Base-by-base conservation (phyloP, 257 asterid genomes). In the Misopates orontium region DNA sequence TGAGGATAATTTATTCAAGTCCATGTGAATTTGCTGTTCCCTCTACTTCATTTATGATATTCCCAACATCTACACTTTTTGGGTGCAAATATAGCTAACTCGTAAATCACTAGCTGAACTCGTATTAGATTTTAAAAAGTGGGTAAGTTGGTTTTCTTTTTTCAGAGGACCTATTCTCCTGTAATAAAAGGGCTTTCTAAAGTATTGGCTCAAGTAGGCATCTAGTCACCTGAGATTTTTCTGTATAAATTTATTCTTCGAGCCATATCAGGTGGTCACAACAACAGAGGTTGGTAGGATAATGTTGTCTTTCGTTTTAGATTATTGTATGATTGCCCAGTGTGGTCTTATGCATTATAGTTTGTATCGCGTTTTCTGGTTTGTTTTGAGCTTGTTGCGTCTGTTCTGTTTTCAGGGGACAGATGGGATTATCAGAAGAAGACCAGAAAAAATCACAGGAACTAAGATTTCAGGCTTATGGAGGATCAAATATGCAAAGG, bases 391-490 rank as follows among this genome's bases (percentile, higher is more conserved):
- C 69, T 45, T 57, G 54, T 56, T 40, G 57, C 56, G 44, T 54
- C 49, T 72, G 31, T 55, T 72, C 67, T 60, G 31, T 67, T 55
- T 58, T 59, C 80, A 94, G 99, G 90, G 98, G 99, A 58, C 96
- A 86, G 81, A 94, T 94, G 96, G 99, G 98, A 75, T 80, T 94
- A 68, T 79, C 96, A 0, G 96, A 83, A 71, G 95, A 86, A 54
- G 96, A 90, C 42, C 99, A 94, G 77, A 88, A 68, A 75, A 74
- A 76, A 62, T 76, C 84, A 12, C 97, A 82, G 74, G 86, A 80
- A 66, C 70, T 67, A 58, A 79, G 95, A 80, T 73, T 79, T 54
- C 83, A 74, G 77, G 75, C 66, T 36, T 51, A 75, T 20, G 91
- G 90, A 44, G 82, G 73, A 48, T 36, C 63, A 51, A 56, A 60